Base-by-base conservation (phyloP, 768 basidiomycete genomes). In the Mycena capillaripes region DNA sequence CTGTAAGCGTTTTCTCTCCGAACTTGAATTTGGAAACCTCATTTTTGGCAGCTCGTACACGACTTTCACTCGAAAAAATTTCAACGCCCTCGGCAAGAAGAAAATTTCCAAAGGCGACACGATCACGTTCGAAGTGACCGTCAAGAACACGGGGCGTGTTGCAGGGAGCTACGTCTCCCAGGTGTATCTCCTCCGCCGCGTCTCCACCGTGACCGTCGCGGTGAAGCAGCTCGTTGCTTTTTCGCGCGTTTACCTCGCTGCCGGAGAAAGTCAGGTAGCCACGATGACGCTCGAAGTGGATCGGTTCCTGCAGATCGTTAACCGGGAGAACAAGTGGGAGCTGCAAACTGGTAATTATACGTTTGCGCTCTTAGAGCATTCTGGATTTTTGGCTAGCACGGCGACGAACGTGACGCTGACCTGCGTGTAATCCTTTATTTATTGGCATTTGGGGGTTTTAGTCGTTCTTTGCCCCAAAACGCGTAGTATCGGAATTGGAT, bases 211-310 rank as follows among this genome's bases (percentile, higher is more conserved):
- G 16, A 71, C 72, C 30, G 42, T 62, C 11, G 58, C 78, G 11
- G 64, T 70, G 16, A 74, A 73, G 50, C 78, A 79, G 56, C 76
- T 79, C 32, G 76, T 79, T 17, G 77, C 76, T 2, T 79, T 76
- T 65, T 60, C 65, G 5, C 70, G 78, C 1, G 71, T 76, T 1
- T 79, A 79, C 36, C 72, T 79, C 21, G 69, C 67, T 12, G 11
- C 73, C 2, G 75, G 76, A 4, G 75, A 77, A 36, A 74, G 67
- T 29, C 53, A 61, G 29, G 38, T 34, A 11, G 75, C 70, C 10
- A 21, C 32, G 9, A 77, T 79, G 77, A 69, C 61, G 7, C 69
- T 77, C 38, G 78, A 79, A n/a, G 78, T 79, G n/a, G 70, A 76
- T 48, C 66, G 77, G 4, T 79, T 72, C 67, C 57, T 79, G 27